Evolutionary conservation across 768 basidiomycete genomes (phyloP), one percentile per base, ranked within the genome.

Genomic region (Wakefieldia striispora): DNA sequence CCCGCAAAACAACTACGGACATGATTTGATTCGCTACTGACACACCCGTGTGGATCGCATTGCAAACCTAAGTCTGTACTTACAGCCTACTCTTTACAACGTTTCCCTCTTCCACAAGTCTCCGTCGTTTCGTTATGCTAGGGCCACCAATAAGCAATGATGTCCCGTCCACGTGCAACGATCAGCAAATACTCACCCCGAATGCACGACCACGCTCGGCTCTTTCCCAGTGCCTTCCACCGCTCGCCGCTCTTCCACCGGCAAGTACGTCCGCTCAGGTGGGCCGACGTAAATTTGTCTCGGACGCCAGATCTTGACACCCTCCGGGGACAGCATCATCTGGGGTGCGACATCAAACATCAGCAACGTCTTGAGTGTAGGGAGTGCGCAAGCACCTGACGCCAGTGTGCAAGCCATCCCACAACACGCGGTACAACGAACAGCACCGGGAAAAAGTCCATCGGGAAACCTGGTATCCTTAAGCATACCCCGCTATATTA

Each of bases 281-380:
- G 80, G 70, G 5, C 93, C 93, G 14, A 91, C 79, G 60, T 89
- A 95, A 44, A 95, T 80, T 77, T 91, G 90, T 60, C 86, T 76
- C 31, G 89, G 91, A 39, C 90, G 78, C 91, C 94, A 95, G 57
- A 95, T 95, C 71, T 94, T 95, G 53, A 95, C 91, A 43, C 91
- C 91, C 19, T 83, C 88, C 26, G 85, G 78, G 61, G 89, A 85
- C 40, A 95, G 72, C 92, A 94, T 94, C 88, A 94, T 90, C 84
- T 95, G 60, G 41, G 35, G n/a, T 31, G 48, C 26, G 48, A 26
- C 13, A 33, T 54, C 38, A 58, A 49, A 26, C 13, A 33, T 54
- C 38, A 58, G 40, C 31, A 45, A 39, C 37, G n/a, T 21, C 27
- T 40, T 12, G n/a, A 33, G 4, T 21, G n/a, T 40, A 44, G 23